Base-by-base conservation (phyloP, 179 eudicot genomes). In the Kewa caespitosa region DNA sequence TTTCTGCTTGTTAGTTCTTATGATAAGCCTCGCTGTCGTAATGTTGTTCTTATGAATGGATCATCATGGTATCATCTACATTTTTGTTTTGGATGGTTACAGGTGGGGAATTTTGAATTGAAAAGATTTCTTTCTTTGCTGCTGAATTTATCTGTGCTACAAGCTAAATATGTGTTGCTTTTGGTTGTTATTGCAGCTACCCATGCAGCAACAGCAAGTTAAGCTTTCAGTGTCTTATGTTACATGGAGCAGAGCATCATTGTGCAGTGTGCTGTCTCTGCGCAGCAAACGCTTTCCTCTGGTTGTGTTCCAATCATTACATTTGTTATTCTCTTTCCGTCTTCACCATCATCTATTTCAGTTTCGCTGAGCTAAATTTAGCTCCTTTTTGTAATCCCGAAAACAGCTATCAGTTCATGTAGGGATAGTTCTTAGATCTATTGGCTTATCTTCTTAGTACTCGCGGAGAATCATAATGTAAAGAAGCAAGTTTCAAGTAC, bases 141-240 rank as follows among this genome's bases (percentile, higher is more conserved):
- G 31, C 60, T 72, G 17, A n/a, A n/a, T n/a, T 55, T 22, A 57
- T 73, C 73, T 66, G 48, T 39, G 22, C 25, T 41, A 69, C 3
- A 2, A 22, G 33, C 81, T 54, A 61, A 79, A 31, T 59, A 14
- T 54, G 43, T 17, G 28, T 2, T 25, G 30, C 30, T 74, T 23
- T 69, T 27, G 64, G 48, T 67, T 30, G 54, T 70, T 67, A 52
- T 61, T 77, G 75, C 82, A 85, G 92, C 83, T 39, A 80, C 69
- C 18, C 77, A 79, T 79, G 85, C 77, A 54, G 79, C 79, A 78
- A 73, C 59, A 4, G 80, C 78, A 65, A 73, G 83, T 42, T 84
- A 76, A 61, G 76, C 59, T 72, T 71, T 60, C 60, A 33, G 13
- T 52, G 13, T 20, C 31, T 31, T 61, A 32, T 62, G 50, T 68